A percentile compares a stretch with the other conserved stretches of the same genome.
Conservation (phyloP, 306 rosid species). For the Hippophae rhamnoides region DNA sequence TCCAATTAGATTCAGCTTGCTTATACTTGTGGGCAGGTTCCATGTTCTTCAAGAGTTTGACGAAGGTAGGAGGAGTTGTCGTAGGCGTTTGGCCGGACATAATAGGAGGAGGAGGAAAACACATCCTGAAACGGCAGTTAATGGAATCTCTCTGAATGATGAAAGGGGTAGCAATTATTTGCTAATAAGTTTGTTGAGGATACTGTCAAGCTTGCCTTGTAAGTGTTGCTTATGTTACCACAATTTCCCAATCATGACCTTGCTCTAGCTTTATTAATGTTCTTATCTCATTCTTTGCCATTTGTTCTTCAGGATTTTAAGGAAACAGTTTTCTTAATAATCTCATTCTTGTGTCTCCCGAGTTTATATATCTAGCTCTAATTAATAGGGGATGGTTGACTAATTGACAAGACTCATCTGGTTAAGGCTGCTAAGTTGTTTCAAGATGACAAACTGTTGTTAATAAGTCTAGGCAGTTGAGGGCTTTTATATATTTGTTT, state of each 20-base stretch:
- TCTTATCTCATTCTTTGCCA: not conserved
- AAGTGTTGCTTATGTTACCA: conserved; percentile 24
- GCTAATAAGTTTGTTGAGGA: conserved; percentile 52
- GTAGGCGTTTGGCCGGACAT: conserved; percentile 86
- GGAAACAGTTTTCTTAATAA: not conserved
- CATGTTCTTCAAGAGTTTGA: conserved; percentile 88
- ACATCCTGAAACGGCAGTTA: conserved; percentile 53
- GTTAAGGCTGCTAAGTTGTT: too few relatives aligned
- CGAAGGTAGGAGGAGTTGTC: conserved; percentile 92
- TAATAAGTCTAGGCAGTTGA: too few relatives aligned
- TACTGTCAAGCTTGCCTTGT: conserved; percentile 73
- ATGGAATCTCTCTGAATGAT: conserved; percentile 50
- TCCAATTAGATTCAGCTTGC: conserved; percentile 21
- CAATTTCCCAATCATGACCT: not conserved
- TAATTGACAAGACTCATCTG: too few relatives aligned
- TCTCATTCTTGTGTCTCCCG: conserved; percentile 10
- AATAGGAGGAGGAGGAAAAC: conserved; percentile 77
- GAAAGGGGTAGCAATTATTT: conserved; percentile 67
- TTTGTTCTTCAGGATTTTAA: not conserved
- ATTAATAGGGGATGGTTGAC: too few relatives aligned
- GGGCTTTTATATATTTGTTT: too few relatives aligned
- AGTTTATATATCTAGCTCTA: not conserved
- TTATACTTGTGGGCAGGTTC: conserved; percentile 53
- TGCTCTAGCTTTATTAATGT: not conserved
- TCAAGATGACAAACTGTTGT: too few relatives aligned